phyloP scores from a whole-genome alignment of 2,329 filamentous ascomycete species.

The Penicillium sp. region DNA sequence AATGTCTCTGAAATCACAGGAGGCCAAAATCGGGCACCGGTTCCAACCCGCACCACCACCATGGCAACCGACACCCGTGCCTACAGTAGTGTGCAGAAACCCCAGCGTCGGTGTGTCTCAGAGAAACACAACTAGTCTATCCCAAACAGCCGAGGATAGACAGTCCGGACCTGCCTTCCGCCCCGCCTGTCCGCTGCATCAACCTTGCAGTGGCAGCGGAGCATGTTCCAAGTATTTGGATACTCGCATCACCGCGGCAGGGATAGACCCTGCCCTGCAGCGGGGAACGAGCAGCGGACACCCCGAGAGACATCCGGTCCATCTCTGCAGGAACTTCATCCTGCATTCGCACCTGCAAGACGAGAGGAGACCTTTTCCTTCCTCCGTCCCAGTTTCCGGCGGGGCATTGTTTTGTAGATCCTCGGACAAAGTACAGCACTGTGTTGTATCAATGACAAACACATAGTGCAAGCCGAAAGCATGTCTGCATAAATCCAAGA shows the following conservation, averaged over 20 bases:
- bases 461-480: background rate
- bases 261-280: constrained; percentile 13
- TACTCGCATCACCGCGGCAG: background rate
- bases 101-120: constrained; percentile 17
- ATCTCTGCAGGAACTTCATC: constrained; percentile 1
- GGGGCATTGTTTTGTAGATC: background rate
- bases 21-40: background rate
- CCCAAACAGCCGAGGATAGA: background rate
- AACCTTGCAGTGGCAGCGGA: constrained; percentile 20
- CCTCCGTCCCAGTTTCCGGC: background rate
- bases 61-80: constrained; percentile 16
- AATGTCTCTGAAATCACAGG: background rate
- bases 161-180: constrained; percentile 14
- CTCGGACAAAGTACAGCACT: background rate
- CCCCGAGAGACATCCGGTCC: constrained; percentile 2
- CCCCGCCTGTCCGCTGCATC: constrained; percentile 3
- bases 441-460: background rate
- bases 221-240: constrained; percentile 11
- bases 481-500: background rate
- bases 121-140: constrained; percentile 6
- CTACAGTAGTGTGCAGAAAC: constrained; percentile 6
- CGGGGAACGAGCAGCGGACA: constrained; percentile 10
- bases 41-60: background rate
- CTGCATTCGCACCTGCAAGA: background rate
- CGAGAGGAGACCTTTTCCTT: background rate